Evolutionary conservation across 2,329 filamentous ascomycete genomes (phyloP).

Genomic region (Sporothrix mexicana): DNA sequence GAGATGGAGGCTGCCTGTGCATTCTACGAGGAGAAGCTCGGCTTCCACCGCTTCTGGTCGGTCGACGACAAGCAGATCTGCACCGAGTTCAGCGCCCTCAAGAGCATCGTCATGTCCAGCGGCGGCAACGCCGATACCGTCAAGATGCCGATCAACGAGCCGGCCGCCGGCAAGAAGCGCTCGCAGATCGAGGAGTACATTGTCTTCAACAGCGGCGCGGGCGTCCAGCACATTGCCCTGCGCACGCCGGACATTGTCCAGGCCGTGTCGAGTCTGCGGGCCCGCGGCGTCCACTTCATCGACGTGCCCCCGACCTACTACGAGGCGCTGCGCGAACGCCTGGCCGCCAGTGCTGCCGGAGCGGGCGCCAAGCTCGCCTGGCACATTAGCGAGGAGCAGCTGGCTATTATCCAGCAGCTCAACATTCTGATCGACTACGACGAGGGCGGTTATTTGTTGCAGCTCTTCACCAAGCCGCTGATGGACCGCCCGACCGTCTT

Average conservation of each 20-base stretch:
- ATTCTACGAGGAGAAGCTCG: slow-evolving; percentile 85
- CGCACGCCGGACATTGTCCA: slow-evolving; percentile 79
- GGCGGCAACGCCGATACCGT: slow-evolving; percentile 80
- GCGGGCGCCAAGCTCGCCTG: slow-evolving; percentile 50
- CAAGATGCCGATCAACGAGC: slow-evolving; percentile 99
- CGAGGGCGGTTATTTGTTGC: slow-evolving; percentile 81
- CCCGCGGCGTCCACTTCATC: slow-evolving; percentile 93
- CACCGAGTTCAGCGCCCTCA: slow-evolving; percentile 89
- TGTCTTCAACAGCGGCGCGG: slow-evolving; percentile 85
- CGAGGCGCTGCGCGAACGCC: slow-evolving; percentile 71
- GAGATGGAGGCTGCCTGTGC: slow-evolving; percentile 73
- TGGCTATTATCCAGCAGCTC: slow-evolving; percentile 75
- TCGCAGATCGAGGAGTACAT: slow-evolving; percentile 95
- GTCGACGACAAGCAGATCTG: slow-evolving; percentile 93
- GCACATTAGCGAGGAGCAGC: slow-evolving; percentile 73
- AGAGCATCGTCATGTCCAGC: slow-evolving; percentile 87
- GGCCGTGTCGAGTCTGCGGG: slow-evolving; percentile 77
- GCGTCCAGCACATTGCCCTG: slow-evolving; percentile 92
- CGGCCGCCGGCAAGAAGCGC: slow-evolving; percentile 85
- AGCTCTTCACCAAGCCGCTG: slow-evolving; percentile 82
- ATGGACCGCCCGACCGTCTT: slow-evolving; percentile 96
- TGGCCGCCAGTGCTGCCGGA: slow-evolving; percentile 55
- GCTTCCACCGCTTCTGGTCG: slow-evolving; percentile 97
- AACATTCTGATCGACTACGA: slow-evolving; percentile 96
- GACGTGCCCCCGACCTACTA: slow-evolving; percentile 88